Evolutionary conservation across 2,329 filamentous ascomycete species (phyloP), one percentile per base, ranked within the genome.

Genomic region (Cladosporium halotolerans): DNA sequence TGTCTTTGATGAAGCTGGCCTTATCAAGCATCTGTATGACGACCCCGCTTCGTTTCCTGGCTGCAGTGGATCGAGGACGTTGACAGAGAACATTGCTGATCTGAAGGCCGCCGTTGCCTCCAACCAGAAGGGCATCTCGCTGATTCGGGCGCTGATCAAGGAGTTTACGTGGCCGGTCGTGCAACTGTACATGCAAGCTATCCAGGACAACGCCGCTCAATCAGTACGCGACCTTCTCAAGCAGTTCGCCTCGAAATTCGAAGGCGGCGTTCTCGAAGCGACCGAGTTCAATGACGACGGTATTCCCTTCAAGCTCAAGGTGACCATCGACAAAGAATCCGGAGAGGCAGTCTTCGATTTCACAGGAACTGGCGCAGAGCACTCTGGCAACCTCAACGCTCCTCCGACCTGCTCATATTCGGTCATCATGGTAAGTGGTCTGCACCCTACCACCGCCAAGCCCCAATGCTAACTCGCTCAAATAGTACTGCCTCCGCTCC

Each of bases 341-440:
- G 71, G 70, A 1, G 57, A 57, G 14, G 67, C 68, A 1, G 52
- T 55, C 2, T 73, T 73, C 55, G 71, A 74, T 54, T 74, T 73
- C 58, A 68, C 68, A 0, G 71, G 71, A 19, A 92, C 88, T 0
- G 88, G 88, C 0, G 82, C 85, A 0, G 86, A 93, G 69, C 61
- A 66, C 13, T 62, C 66, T 76, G 79, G 77, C 39, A 91, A 90
- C 61, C 84, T 85, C 68, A 74, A 75, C 54, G 69, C 70, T 1
- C 72, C 71, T 1, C 59, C 62, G 18, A 66, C 69, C 6, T 71
- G 74, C 53, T 63, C 65, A 8, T 65, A 69, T 48, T 70, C 65
- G 1, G 69, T 64, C 5, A 66, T 71, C 18, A 66, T 67, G 43
- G 47, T 50, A 36, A 4, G 28, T 28, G 3, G 10, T 6, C 2